Conservation (phyloP, 2,329 filamentous ascomycete genomes). For the Zasmidium cellare region DNA sequence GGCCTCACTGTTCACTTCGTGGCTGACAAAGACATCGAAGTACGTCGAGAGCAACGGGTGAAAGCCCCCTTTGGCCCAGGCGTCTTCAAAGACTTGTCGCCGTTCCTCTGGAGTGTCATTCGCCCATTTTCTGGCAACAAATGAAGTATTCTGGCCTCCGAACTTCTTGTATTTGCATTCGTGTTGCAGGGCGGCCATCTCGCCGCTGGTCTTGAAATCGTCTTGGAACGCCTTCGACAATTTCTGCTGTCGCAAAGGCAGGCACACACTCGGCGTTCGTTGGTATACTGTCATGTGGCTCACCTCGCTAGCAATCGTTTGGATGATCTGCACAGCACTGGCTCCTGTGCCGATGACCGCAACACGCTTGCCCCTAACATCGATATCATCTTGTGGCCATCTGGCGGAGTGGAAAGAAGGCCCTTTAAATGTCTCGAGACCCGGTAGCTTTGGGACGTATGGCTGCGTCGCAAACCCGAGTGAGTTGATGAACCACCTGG, state of each 20-base stretch:
- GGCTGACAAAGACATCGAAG: conserved; percentile 40
- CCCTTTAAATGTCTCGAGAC: conserved; percentile 39
- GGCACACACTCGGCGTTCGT: conserved; percentile 61
- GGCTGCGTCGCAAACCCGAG: conserved; percentile 38
- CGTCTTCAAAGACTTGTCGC: background rate
- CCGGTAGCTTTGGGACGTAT: conserved; percentile 36
- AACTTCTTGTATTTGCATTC: conserved; percentile 4
- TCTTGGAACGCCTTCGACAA: conserved; percentile 24
- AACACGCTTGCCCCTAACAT: conserved; percentile 36
- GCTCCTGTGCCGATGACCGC: conserved; percentile 44
- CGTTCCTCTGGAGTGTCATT: background rate
- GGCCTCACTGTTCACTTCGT: conserved; percentile 55
- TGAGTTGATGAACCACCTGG: conserved; percentile 13
- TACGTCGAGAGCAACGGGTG: conserved; percentile 26
- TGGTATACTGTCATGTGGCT: conserved; percentile 60
- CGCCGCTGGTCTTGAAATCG: background rate
- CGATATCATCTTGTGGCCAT: conserved; percentile 32
- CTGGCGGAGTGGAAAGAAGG: conserved; percentile 39
- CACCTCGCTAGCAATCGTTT: conserved; percentile 26
- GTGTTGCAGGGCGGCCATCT: background rate
- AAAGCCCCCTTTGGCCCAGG: background rate
- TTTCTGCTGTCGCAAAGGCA: conserved; percentile 55
- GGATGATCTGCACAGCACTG: conserved; percentile 40
- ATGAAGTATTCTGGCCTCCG: no score
- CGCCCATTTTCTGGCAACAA: background rate